These are phyloP conservation scores for Daldinia grandis DNA, from an alignment of 495 filamentous ascomycete genomes.

Conservation along the genomic window DNA sequence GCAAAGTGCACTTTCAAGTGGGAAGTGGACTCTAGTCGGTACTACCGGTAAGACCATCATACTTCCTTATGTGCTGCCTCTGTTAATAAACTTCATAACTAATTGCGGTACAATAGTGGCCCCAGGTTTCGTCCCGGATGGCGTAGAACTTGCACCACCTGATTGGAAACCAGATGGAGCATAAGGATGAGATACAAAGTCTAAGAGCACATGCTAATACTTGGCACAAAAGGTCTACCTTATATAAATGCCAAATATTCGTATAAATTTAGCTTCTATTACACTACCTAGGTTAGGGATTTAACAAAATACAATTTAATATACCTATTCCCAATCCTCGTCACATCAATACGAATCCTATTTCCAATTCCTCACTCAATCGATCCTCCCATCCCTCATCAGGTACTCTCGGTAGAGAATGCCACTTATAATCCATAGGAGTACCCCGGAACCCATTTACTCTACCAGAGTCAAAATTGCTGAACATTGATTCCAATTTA, in stretches of 20 bases:
- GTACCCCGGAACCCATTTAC: neutral
- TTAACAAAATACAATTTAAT: neutral
- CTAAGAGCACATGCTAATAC: neutral
- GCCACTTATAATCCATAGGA: too few species aligned
- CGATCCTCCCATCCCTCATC: too few species aligned
- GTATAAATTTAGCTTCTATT: neutral
- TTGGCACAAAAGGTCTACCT: neutral
- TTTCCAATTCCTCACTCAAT: too few species aligned
- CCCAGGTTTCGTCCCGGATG: slow-evolving; percentile 50
- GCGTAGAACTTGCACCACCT: slow-evolving; percentile 49
- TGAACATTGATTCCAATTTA: too few species aligned
- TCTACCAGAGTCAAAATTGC: too few species aligned
- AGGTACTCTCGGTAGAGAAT: too few species aligned
- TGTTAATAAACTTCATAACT: neutral
- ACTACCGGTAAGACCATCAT: slow-evolving; percentile 49
- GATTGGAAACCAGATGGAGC: slow-evolving; percentile 48
- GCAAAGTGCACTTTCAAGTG: slow-evolving; percentile 54
- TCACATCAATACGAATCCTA: too few species aligned
- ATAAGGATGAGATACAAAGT: neutral
- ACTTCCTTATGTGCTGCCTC: neutral
- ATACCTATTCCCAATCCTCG: neutral
- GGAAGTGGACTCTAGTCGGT: slow-evolving; percentile 59
- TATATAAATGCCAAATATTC: neutral
- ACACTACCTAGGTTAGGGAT: too few species aligned
- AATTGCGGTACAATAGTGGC: slow-evolving; percentile 42